Evolutionary conservation across 2,329 filamentous ascomycete genomes (phyloP), one percentile per base, ranked within the genome.

Genomic region (Talaromyces islandicus): DNA sequence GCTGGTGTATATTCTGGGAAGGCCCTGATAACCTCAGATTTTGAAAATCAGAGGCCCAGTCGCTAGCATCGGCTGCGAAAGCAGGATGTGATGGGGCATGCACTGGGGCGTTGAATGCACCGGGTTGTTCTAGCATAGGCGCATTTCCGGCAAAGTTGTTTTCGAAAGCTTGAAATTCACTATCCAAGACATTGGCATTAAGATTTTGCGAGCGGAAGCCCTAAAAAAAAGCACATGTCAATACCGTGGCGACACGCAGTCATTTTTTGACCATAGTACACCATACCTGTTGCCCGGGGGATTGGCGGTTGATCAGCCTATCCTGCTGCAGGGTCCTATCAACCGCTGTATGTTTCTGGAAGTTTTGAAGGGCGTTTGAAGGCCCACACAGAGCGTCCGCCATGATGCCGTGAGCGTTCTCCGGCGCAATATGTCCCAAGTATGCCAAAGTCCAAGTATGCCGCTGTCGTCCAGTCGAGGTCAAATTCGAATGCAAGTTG

Each of bases 301-400:
- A 76, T 58, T 82, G 79, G 62, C 82, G 81, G 10, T 80, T 77
- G 38, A 80, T 74, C 53, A 89, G 68, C 56, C 88, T 86, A 73
- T 92, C 89, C 72, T 91, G 89, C 70, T 92, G 88, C 54, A 89
- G 78, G 10, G 86, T 86, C 58, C 87, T 81, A 70, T 92, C 88
- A 63, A 84, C 81, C 54, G 87, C 81, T 11, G 84, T 78, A 72
- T 91, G 88, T 67, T 88, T 86, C 68, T 88, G 83, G 70, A 92
- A 85, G 69, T 83, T 87, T 73, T 91, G 89, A 57, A 90, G 83
- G 64, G 88, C 83, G 74, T 89, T 91, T 12, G 89, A 89, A 19
- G 89, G 88, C 61, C 89, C 88, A 71, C 89, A 92, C 59, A 90
- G 78, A 66, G 83, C 81, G 68, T 89, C 86, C 57, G 84, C 80